phyloP scores from a whole-genome alignment of 257 asterid species.

The Rhazya stricta region DNA sequence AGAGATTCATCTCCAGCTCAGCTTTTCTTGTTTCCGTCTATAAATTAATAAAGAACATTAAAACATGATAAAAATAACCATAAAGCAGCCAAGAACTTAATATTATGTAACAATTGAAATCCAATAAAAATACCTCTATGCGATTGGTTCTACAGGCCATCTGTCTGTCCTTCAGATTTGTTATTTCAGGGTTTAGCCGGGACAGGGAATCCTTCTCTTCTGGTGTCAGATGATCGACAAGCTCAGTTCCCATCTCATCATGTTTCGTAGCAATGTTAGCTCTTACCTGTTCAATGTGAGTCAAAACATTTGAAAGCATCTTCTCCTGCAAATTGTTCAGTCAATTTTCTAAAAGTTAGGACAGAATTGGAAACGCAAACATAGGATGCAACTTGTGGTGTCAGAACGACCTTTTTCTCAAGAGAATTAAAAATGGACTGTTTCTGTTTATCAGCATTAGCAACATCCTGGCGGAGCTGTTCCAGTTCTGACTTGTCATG shows the following conservation, averaged over 20 bases:
- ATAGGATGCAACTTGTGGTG: constrained; percentile 7
- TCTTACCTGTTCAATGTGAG: constrained; percentile 81
- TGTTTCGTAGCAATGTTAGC: constrained; percentile 74
- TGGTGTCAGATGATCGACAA: constrained; percentile 90
- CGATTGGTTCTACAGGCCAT: constrained; percentile 67
- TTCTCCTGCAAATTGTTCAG: constrained; percentile 62
- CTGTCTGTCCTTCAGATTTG: constrained; percentile 68
- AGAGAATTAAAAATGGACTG: constrained; percentile 70
- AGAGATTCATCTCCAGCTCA: constrained; percentile 96
- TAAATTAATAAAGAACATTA: no score
- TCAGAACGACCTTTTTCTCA: constrained; percentile 68
- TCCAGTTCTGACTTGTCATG: constrained; percentile 82
- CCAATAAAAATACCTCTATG: constrained; percentile 66
- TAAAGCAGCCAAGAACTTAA: constrained; percentile 9
- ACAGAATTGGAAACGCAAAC: constrained; percentile 10
- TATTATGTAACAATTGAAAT: neutral
- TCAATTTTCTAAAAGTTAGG: constrained; percentile 8
- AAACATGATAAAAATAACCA: constrained; percentile 9
- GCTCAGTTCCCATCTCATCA: constrained; percentile 93
- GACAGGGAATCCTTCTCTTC: constrained; percentile 83
- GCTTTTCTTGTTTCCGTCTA: constrained; percentile 90
- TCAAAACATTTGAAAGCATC: constrained; percentile 61
- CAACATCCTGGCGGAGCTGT: constrained; percentile 77
- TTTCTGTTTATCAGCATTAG: constrained; percentile 76
- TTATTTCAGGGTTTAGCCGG: constrained; percentile 88